Percentiles rank a stretch among this genome's conserved stretches.
Conservation (phyloP, 768 basidiomycete species). For the Lactifluus piperatus region DNA sequence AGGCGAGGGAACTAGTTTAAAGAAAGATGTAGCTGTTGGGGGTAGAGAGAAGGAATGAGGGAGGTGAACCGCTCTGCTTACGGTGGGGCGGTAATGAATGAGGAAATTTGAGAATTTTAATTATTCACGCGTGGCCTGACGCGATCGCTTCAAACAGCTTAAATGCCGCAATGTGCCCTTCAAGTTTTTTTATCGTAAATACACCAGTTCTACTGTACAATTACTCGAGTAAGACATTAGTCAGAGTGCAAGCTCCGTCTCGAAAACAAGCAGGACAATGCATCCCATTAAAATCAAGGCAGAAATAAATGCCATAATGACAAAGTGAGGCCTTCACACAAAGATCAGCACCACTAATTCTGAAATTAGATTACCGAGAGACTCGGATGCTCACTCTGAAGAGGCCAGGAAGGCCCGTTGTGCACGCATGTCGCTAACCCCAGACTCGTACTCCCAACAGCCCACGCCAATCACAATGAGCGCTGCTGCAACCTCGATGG, state of each 20-base stretch:
- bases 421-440: conserved; percentile 45
- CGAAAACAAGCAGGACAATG: conserved; percentile 3
- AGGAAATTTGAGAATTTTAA: background rate
- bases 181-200: no score
- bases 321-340: conserved; percentile 24
- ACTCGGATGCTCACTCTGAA: conserved; percentile 39
- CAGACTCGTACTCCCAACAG: conserved; percentile 56
- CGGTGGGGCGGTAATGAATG: background rate
- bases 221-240: background rate
- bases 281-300: conserved; percentile 1
- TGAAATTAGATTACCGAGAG: background rate
- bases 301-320: conserved; percentile 22
- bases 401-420: conserved; percentile 52
- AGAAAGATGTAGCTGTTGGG: background rate
- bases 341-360: background rate
- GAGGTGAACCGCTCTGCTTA: background rate
- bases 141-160: background rate
- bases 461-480: conserved; percentile 48
- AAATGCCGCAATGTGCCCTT: background rate
- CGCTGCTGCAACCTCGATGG: conserved; percentile 45
- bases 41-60: background rate
- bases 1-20: background rate
- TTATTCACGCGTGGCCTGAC: background rate
- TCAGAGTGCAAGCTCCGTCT: background rate
- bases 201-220: no score